phyloP scores from a whole-genome alignment of 768 basidiomycete genomes.

The Podaxis pistillaris region DNA sequence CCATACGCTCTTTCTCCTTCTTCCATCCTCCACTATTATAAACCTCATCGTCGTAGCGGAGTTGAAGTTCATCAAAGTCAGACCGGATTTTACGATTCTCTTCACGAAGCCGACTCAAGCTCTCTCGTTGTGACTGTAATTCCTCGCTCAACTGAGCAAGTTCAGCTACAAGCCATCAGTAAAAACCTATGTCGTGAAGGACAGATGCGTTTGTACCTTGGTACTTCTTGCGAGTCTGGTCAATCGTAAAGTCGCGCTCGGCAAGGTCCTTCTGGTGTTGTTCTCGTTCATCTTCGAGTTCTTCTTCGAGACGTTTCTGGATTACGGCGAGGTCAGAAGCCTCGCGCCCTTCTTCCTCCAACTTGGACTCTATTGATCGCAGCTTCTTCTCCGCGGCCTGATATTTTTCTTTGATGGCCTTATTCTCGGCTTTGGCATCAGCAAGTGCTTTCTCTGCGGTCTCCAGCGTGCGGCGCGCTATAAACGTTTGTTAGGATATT shows the following conservation, averaged over 20 bases:
- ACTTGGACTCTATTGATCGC: constrained; percentile 57
- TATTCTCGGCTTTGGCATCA: constrained; percentile 49
- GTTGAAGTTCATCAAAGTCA: constrained; percentile 72
- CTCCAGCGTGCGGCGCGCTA: constrained; percentile 59
- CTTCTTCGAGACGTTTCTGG: constrained; percentile 66
- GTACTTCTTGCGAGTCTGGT: constrained; percentile 85
- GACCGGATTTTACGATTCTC: constrained; percentile 78
- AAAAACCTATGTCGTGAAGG: not conserved
- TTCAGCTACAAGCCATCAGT: constrained; percentile 47
- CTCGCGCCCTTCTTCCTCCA: constrained; percentile 69
- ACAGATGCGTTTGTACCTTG: constrained; percentile 51
- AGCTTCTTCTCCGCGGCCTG: constrained; percentile 50
- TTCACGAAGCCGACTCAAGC: constrained; percentile 72
- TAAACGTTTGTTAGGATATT: constrained; percentile 13
- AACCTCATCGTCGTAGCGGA: constrained; percentile 74
- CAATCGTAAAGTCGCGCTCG: constrained; percentile 73
- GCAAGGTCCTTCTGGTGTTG: constrained; percentile 79
- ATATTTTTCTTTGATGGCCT: constrained; percentile 47
- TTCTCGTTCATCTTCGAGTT: constrained; percentile 76
- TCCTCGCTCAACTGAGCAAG: constrained; percentile 81
- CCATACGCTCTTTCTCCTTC: constrained; percentile 84
- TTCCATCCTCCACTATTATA: constrained; percentile 81
- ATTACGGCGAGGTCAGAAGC: constrained; percentile 63
- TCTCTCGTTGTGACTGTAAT: constrained; percentile 75
- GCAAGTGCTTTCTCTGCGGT: constrained; percentile 61